Percentiles rank a stretch among this genome's conserved stretches.
These are phyloP conservation scores for Talaromyces piceae DNA, from an alignment of 2,329 filamentous ascomycete genomes.

Conservation along the genomic window DNA sequence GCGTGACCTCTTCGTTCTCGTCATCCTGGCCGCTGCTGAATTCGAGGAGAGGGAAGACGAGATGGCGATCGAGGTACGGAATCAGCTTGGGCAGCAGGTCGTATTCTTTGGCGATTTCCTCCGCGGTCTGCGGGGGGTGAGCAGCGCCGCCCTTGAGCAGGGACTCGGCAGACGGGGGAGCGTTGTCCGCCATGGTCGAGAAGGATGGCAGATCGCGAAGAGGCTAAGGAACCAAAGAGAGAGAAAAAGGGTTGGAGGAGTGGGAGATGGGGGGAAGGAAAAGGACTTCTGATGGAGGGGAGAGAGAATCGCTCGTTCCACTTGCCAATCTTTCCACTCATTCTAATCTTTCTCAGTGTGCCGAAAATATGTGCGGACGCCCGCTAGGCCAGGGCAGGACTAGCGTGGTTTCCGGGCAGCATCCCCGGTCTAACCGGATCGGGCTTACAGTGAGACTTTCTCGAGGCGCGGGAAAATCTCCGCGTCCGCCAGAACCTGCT, in stretches of 20 bases:
- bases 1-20: conserved; percentile 68
- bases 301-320: too few species aligned
- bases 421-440: too few species aligned
- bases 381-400: conserved; percentile 24
- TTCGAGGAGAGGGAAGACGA: conserved; percentile 94
- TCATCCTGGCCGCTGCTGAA: conserved; percentile 78
- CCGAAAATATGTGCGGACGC: conserved; percentile 27
- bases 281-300: too few species aligned
- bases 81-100: conserved; percentile 84
- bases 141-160: conserved; percentile 43
- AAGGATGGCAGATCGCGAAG: conserved; percentile 13
- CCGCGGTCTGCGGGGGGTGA: conserved; percentile 34
- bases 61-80: conserved; percentile 85
- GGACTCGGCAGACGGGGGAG: conserved; percentile 42
- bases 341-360: conserved; percentile 19
- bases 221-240: conserved; percentile 9
- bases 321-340: too few species aligned
- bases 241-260: conserved; percentile 13
- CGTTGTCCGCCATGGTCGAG: conserved; percentile 45
- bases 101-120: conserved; percentile 61
- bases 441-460: too few species aligned
- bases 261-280: too few species aligned
- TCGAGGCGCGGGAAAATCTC: conserved; percentile 5
- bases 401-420: conserved; percentile 17
- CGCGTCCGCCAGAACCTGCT: not conserved